Evolutionary conservation across 768 basidiomycete species (phyloP).

Genomic region (Myochromella boudieri): DNA sequence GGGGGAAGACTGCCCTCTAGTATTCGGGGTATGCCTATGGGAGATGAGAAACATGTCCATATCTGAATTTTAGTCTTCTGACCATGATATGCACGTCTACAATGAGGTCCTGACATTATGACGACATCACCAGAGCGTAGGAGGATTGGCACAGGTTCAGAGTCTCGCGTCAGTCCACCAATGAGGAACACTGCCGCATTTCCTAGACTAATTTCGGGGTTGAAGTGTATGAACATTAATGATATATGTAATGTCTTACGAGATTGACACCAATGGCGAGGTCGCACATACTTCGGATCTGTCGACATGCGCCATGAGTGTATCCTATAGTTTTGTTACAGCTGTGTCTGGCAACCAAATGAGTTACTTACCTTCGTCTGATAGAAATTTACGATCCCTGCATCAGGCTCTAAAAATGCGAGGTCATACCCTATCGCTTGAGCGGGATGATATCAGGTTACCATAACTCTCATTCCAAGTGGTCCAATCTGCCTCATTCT

Average conservation of each 20-base stretch:
- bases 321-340: conserved; percentile 51
- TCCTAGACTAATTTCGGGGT: conserved; percentile 81
- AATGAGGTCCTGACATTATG: conserved; percentile 88
- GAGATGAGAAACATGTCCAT: neutral
- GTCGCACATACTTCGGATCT: conserved; percentile 92
- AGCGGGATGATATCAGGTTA: no score
- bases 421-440: neutral
- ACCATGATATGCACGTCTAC: conserved; percentile 93
- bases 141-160: conserved; percentile 75
- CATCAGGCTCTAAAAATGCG: conserved; percentile 76
- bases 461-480: conserved; percentile 81
- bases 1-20: conserved; percentile 77
- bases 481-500: conserved; percentile 61
- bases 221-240: no score
- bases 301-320: conserved; percentile 97
- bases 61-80: conserved; percentile 17
- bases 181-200: conserved; percentile 89
- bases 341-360: neutral
- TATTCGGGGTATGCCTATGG: conserved; percentile 80
- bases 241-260: conserved; percentile 59
- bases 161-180: conserved; percentile 78
- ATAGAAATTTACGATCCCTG: conserved; percentile 96
- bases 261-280: conserved; percentile 90
- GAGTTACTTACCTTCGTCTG: conserved; percentile 56
- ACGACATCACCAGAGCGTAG: conserved; percentile 90